These are phyloP conservation scores for Nemania sp. DNA, from an alignment of 2,329 filamentous ascomycete genomes.

Conservation along the genomic window DNA sequence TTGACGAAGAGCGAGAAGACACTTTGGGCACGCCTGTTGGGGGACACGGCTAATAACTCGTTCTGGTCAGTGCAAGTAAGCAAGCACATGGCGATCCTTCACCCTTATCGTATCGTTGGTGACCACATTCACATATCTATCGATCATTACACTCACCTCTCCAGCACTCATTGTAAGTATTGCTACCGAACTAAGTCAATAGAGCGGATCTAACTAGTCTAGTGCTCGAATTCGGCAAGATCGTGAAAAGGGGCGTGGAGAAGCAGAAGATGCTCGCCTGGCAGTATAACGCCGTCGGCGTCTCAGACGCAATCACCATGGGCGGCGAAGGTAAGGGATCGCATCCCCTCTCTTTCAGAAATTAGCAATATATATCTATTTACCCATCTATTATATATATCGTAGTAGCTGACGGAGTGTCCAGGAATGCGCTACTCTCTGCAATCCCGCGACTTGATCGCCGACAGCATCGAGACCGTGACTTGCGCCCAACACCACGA, in stretches of 20 bases:
- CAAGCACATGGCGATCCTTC: neutral
- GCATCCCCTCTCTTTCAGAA: neutral
- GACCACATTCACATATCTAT: too few relatives aligned
- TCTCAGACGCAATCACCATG: conserved; percentile 95
- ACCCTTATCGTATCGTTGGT: neutral
- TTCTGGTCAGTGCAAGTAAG: conserved; percentile 39
- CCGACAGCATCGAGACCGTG: conserved; percentile 91
- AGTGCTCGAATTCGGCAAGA: conserved; percentile 86
- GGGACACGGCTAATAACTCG: conserved; percentile 16
- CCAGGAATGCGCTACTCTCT: conserved; percentile 91
- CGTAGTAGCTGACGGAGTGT: neutral
- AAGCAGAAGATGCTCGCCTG: conserved; percentile 88
- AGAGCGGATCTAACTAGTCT: conserved; percentile 30
- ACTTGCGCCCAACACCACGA: conserved; percentile 92
- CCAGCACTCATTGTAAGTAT: conserved; percentile 40
- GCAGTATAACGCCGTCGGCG: conserved; percentile 90
- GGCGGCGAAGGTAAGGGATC: conserved; percentile 72
- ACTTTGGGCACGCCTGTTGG: neutral
- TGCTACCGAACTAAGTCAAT: too few relatives aligned
- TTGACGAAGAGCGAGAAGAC: neutral
- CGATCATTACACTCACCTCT: conserved; percentile 10
- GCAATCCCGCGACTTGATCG: conserved; percentile 88
- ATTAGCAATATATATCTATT: too few relatives aligned
- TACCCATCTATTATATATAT: neutral
- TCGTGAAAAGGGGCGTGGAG: conserved; percentile 79